phyloP scores from a whole-genome alignment of 2,329 filamentous ascomycete genomes.

The Cercospora janseana region DNA sequence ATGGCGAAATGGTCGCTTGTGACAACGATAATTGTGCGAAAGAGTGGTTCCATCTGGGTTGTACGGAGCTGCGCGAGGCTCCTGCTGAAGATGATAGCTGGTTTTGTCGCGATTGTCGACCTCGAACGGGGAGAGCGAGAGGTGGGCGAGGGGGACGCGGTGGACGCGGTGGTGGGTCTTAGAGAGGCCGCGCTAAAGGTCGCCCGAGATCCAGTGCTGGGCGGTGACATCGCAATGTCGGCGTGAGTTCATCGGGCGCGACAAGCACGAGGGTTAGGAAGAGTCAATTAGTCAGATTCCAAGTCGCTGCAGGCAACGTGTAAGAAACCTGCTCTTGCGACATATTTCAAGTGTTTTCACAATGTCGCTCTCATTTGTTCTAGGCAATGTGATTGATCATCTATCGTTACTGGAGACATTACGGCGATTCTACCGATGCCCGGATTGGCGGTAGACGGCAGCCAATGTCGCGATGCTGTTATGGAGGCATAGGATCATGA shows the following conservation, averaged over 20 bases:
- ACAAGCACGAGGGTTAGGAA: too few species aligned
- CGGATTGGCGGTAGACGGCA: too few species aligned
- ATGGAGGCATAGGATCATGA: too few species aligned
- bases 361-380: too few species aligned
- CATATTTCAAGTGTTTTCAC: too few species aligned
- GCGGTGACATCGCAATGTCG: background rate
- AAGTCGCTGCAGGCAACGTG: too few species aligned
- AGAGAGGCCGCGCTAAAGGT: slow-evolving; percentile 6
- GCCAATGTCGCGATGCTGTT: too few species aligned
- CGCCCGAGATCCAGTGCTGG: background rate
- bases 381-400: too few species aligned
- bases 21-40: slow-evolving; percentile 63
- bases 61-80: slow-evolving; percentile 60
- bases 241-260: background rate
- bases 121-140: slow-evolving; percentile 23
- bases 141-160: slow-evolving; percentile 22
- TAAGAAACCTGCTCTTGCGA: too few species aligned
- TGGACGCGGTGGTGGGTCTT: slow-evolving; percentile 17
- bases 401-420: too few species aligned
- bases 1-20: slow-evolving; percentile 67
- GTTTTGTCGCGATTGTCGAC: slow-evolving; percentile 54
- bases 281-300: too few species aligned
- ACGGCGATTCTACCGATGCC: too few species aligned
- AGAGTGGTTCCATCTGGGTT: slow-evolving; percentile 68
- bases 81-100: slow-evolving; percentile 54